Base-by-base conservation (phyloP, 352 stramenopile genomes). In the Phytopythium oedochilum region DNA sequence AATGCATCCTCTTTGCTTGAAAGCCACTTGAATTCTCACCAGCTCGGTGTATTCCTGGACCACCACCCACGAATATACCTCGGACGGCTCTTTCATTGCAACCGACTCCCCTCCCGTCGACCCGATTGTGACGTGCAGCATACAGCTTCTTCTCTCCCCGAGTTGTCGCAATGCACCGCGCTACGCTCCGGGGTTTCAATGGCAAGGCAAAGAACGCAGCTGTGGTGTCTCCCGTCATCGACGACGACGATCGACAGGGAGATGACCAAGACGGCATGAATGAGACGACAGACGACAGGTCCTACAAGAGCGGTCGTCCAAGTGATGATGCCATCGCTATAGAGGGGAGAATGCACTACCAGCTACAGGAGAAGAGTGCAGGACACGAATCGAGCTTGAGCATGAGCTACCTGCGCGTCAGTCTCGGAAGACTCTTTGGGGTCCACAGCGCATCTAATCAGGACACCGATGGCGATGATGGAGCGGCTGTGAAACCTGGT, bases 191-290 rank as follows among this genome's bases (percentile, higher is more conserved):
- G 2, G 9, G 38, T 11, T 46, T 29, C 64, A 42, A 77, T 32
- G 35, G 36, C 23, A 71, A 84, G 57, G 55, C 69, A 32, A 88
- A 78, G 66, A 69, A 70, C 38, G 65, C 66, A n/a, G 75, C 75
- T 0, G 70, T 71, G 18, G 70, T 89, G 8, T 78, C 71, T 10
- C 78, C 78, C 11, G 71, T 80, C 9, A 59, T 86, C 12, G 71
- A 74, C 25, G 54, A 73, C 26, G 60, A 61, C 53, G 61, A 76
- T 22, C 47, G 50, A 31, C 58, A 61, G 14, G 53, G 46, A 56
- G 38, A 31, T 23, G 29, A 23, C 15, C 20, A 52, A 17, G 29
- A 39, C 4, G 26, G 11, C 9, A n/a, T 18, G 20, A 40, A 52
- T 18, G 32, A 40, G 17, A 40, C 23, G 8, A 18, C 28, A 15